These are phyloP conservation scores for Cordyceps cicadae DNA, from an alignment of 2,329 filamentous ascomycete species.

Conservation along the genomic window DNA sequence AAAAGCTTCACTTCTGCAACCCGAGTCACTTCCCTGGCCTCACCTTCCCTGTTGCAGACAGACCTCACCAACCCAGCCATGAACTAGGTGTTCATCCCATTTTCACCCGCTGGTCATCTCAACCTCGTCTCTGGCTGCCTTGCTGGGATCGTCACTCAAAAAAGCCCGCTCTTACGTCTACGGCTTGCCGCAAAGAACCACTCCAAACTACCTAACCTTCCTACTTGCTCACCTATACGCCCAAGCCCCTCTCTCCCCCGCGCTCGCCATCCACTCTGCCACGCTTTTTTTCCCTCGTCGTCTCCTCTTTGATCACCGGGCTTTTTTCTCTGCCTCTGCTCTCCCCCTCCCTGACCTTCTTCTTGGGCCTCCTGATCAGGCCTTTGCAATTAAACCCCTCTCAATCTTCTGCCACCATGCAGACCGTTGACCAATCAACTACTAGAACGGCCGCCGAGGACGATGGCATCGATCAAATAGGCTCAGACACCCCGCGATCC, in stretches of 20 bases:
- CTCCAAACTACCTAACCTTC: neutral
- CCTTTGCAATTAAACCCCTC: neutral
- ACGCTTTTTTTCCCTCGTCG: neutral
- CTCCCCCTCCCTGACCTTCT: slow-evolving; percentile 9
- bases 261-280: slow-evolving; percentile 6
- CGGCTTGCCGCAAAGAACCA: slow-evolving; percentile 6
- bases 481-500: slow-evolving; percentile 79
- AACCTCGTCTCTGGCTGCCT: neutral
- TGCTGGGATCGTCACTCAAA: neutral
- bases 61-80: neutral
- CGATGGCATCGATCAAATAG: slow-evolving; percentile 67
- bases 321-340: neutral
- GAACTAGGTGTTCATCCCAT: neutral
- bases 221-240: neutral
- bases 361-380: slow-evolving; percentile 6
- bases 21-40: neutral
- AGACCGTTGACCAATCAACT: slow-evolving; percentile 43
- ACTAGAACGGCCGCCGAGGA: slow-evolving; percentile 56
- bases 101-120: neutral
- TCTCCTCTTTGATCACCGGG: slow-evolving; percentile 6
- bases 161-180: neutral
- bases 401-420: slow-evolving; percentile 25
- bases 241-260: slow-evolving; percentile 11
- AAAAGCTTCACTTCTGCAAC: neutral
- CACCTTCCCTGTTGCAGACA: neutral